Percentiles rank a stretch among this genome's conserved stretches.
Conservation (phyloP, 2,329 filamentous ascomycete species). For the Aspergillus proliferans region DNA sequence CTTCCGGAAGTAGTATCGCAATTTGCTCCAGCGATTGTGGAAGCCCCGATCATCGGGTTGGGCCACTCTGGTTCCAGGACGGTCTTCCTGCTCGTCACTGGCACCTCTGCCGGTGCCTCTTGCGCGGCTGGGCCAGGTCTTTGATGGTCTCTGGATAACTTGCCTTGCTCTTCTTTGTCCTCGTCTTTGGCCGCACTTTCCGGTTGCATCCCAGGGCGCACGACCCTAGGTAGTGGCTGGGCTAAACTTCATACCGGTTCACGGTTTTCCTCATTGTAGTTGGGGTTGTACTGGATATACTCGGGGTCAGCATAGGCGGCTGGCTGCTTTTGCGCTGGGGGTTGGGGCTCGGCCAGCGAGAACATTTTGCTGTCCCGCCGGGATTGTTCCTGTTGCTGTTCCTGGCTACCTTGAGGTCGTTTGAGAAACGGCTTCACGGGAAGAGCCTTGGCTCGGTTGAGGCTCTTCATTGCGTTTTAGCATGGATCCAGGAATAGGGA, state of each 20-base stretch:
- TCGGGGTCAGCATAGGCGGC: background rate
- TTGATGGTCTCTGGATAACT: background rate
- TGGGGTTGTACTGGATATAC: background rate
- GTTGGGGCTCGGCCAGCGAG: background rate
- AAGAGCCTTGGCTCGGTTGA: background rate
- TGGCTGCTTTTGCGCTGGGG: background rate
- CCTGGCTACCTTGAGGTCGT: background rate
- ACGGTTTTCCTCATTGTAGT: background rate
- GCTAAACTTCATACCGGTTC: background rate
- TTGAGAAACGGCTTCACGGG: background rate
- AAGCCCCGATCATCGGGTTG: background rate
- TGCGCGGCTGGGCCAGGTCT: background rate
- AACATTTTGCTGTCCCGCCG: background rate
- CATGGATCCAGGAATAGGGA: background rate
- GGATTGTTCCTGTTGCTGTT: background rate
- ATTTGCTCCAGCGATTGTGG: background rate
- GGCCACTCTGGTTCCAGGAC: background rate
- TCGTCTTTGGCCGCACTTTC: background rate
- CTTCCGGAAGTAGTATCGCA: background rate
- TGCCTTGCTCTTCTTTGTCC: background rate
- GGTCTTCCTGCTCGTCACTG: background rate
- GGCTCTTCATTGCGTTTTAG: background rate
- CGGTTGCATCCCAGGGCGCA: background rate
- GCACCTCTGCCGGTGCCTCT: background rate
- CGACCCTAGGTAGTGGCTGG: background rate